Percentiles rank a stretch among this genome's conserved stretches.
Conservation (phyloP, 176 grass and related monocot genomes). For the Paspalum vaginatum region DNA sequence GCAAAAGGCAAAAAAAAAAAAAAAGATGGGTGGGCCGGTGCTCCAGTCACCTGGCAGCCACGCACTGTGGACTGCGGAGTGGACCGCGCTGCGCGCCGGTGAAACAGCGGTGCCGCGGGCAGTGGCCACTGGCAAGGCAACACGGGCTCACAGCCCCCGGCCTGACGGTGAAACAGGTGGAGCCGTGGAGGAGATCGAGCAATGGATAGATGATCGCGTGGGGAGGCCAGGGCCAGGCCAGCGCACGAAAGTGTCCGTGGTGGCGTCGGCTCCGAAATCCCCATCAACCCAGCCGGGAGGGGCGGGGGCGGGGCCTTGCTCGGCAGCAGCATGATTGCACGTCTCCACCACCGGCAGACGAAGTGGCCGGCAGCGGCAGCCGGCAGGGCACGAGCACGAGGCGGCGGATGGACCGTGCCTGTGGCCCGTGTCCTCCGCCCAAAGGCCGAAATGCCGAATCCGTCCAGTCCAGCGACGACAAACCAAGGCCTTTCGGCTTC, state of each 20-base stretch:
- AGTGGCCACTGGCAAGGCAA: too few species aligned
- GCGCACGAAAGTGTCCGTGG: background rate
- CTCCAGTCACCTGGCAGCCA: background rate
- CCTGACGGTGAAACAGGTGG: background rate
- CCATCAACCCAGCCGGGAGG: background rate
- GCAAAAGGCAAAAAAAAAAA: too few species aligned
- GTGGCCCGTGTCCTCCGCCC: background rate
- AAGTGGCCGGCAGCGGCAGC: constrained; percentile 18
- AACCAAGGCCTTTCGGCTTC: too few species aligned
- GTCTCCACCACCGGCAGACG: background rate
- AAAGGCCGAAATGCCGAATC: too few species aligned
- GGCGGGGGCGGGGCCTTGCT: too few species aligned
- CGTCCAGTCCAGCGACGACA: too few species aligned
- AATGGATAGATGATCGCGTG: background rate
- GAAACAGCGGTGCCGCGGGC: background rate
- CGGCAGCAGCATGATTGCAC: too few species aligned
- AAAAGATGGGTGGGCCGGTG: too few species aligned
- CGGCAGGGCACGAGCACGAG: constrained; percentile 3
- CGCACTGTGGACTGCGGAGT: background rate
- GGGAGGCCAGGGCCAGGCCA: background rate
- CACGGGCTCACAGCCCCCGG: background rate
- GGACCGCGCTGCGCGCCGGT: background rate
- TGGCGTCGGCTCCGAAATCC: constrained; percentile 2
- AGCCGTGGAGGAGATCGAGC: background rate
- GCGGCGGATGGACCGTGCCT: background rate